Evolutionary conservation across 2,329 filamentous ascomycete genomes (phyloP).

Genomic region (Mollisiaceae sp.): DNA sequence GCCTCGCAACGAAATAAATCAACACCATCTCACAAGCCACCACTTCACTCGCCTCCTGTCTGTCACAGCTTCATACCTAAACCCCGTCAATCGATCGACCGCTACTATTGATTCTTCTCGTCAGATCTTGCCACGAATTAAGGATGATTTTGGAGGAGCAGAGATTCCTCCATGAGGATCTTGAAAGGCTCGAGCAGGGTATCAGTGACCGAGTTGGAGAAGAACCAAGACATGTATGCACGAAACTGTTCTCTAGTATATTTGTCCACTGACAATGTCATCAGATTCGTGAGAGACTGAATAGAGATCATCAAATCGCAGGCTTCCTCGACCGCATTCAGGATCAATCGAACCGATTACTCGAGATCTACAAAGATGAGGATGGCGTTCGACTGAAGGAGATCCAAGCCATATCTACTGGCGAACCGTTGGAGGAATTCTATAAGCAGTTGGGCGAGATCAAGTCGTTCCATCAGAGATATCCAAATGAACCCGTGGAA

Average conservation of each 20-base stretch:
- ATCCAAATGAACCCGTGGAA: constrained; percentile 93
- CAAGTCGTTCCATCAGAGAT: constrained; percentile 86
- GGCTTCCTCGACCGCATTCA: constrained; percentile 89
- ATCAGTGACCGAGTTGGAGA: constrained; percentile 88
- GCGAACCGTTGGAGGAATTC: constrained; percentile 89
- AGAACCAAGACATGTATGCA: constrained; percentile 81
- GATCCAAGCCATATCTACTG: constrained; percentile 80
- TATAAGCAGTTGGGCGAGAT: constrained; percentile 82
- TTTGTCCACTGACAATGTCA: constrained; percentile 25
- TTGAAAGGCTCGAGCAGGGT: constrained; percentile 94
- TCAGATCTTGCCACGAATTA: constrained; percentile 9
- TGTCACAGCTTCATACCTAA: not conserved
- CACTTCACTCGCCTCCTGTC: not conserved
- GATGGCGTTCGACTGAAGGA: constrained; percentile 76
- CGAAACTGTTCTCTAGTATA: not conserved
- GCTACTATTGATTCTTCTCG: not conserved
- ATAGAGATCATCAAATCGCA: constrained; percentile 89
- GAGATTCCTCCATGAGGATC: constrained; percentile 91
- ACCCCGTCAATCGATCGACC: not conserved
- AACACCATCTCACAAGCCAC: constrained; percentile 1
- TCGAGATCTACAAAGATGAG: constrained; percentile 84
- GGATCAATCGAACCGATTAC: constrained; percentile 78
- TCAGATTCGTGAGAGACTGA: constrained; percentile 85
- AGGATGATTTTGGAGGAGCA: constrained; percentile 89
- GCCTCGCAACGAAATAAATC: constrained; percentile 12